Evolutionary conservation across 164 flowering plant genomes (phyloP).

Genomic region (Berberis vulgaris): DNA sequence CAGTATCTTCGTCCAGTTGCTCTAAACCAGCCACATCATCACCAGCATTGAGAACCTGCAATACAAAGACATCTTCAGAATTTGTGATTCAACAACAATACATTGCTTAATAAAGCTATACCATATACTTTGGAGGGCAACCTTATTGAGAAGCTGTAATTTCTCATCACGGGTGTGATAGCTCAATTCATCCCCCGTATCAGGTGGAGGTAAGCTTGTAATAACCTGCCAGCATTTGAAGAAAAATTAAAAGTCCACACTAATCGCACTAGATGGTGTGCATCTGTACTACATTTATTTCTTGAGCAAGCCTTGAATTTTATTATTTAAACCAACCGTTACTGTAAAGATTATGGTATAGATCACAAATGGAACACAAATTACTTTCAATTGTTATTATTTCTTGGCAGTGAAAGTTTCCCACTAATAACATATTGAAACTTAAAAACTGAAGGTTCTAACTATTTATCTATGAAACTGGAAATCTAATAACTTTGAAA

Average conservation of each 20-base stretch:
- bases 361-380: too few relatives aligned
- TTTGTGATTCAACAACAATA: not conserved
- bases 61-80: conserved; percentile 3
- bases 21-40: conserved; percentile 29
- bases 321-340: too few relatives aligned
- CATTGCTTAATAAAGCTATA: not conserved
- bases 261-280: too few relatives aligned
- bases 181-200: conserved; percentile 66
- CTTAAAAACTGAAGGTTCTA: too few relatives aligned
- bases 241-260: not conserved
- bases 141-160: conserved; percentile 71
- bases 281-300: not conserved
- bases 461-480: too few relatives aligned
- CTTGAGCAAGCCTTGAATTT: not conserved
- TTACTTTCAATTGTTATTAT: too few relatives aligned
- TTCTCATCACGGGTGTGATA: conserved; percentile 67
- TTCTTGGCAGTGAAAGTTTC: too few relatives aligned
- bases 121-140: conserved; percentile 7
- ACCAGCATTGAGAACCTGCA: conserved; percentile 74
- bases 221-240: conserved; percentile 40
- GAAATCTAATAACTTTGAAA: too few relatives aligned
- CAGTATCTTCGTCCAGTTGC: conserved; percentile 1
- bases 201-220: conserved; percentile 90
- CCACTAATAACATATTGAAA: too few relatives aligned
- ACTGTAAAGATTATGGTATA: too few relatives aligned